Evolutionary conservation across 2,329 filamentous ascomycete genomes (phyloP), one percentile per base, ranked within the genome.

Genomic region (Moelleriella libera): DNA sequence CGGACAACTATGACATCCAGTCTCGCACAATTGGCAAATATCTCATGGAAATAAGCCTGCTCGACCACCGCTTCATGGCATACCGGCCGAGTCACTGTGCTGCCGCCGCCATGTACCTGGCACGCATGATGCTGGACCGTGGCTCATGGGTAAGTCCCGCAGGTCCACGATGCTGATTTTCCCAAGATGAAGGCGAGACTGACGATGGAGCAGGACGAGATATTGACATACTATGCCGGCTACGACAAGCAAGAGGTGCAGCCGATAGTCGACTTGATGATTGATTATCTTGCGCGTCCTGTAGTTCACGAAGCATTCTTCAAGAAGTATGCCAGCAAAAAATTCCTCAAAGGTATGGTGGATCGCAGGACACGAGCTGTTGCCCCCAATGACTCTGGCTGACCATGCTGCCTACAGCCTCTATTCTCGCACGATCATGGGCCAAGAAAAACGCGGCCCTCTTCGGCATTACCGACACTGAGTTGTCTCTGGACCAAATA

Each of bases 301-400:
- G 85, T 96, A 47, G 78, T 83, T 42, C 92, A 98, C 61, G 90
- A 97, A 64, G 94, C 92, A 39, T 96, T 98, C 75, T 97, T 96
- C 76, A 95, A 94, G 78, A 98, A 98, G 69, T 98, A 98, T 65
- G 92, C 92, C 48, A 94, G 88, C 78, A 98, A 97, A 75, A 96
- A 95, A 70, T 98, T 97, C 70, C 71, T 97, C 58, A 98, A 98
- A 73, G 89, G 90, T 95, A 80, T 69, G 76, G 57, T n/a, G 14
- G 11, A 31, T 14, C 30, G n/a, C 7, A 32, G n/a, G n/a, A 34
- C 21, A 45, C n/a, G 11, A 21, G 37, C 3, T 14, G 12, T 5
- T 5, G 14, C 6, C 21, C 37, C 10, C 6, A 10, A 12, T 29
- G 5, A n/a, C 40, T 12, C 3, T 41, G 40, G 7, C 14, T 7